Conservation (phyloP, 768 basidiomycete species). For the Grammothele lineata region DNA sequence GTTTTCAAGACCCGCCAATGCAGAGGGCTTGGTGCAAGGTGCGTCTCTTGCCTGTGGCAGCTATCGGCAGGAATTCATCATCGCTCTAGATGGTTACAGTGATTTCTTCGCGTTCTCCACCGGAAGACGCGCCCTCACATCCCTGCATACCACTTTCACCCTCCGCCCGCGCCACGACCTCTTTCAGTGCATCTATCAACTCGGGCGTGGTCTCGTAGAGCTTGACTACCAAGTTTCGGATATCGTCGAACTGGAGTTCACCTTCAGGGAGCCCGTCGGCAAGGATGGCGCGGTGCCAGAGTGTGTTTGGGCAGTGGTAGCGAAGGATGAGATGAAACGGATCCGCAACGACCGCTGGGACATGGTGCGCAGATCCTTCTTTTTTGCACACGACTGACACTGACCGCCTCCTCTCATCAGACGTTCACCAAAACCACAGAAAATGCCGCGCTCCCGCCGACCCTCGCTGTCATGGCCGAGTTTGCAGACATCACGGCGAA, state of each 20-base stretch:
- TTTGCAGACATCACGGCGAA: slow-evolving; percentile 82
- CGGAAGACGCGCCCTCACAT: slow-evolving; percentile 71
- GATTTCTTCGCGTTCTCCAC: slow-evolving; percentile 88
- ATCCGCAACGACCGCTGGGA: slow-evolving; percentile 82
- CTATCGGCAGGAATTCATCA: background rate
- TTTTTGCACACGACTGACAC: slow-evolving; percentile 41
- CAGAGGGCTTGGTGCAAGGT: slow-evolving; percentile 32
- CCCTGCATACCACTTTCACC: slow-evolving; percentile 75
- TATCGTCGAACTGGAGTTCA: slow-evolving; percentile 75
- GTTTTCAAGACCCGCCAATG: slow-evolving; percentile 65
- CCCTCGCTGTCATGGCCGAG: slow-evolving; percentile 82
- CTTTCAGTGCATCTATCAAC: slow-evolving; percentile 59
- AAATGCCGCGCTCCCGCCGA: slow-evolving; percentile 51
- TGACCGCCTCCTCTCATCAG: slow-evolving; percentile 50
- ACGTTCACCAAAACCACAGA: slow-evolving; percentile 82
- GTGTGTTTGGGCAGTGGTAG: slow-evolving; percentile 82
- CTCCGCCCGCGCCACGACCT: slow-evolving; percentile 84
- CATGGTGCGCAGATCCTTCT: slow-evolving; percentile 43
- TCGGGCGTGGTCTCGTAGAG: slow-evolving; percentile 63
- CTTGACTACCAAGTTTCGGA: slow-evolving; percentile 69
- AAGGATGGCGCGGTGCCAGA: slow-evolving; percentile 37
- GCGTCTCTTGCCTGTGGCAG: background rate
- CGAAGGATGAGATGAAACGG: slow-evolving; percentile 69
- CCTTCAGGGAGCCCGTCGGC: slow-evolving; percentile 47
- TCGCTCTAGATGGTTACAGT: slow-evolving; percentile 54